Percentiles rank a stretch among this genome's conserved stretches.
phyloP scores from a whole-genome alignment of 2,329 filamentous ascomycete species.

The Trichophaea hybrida region DNA sequence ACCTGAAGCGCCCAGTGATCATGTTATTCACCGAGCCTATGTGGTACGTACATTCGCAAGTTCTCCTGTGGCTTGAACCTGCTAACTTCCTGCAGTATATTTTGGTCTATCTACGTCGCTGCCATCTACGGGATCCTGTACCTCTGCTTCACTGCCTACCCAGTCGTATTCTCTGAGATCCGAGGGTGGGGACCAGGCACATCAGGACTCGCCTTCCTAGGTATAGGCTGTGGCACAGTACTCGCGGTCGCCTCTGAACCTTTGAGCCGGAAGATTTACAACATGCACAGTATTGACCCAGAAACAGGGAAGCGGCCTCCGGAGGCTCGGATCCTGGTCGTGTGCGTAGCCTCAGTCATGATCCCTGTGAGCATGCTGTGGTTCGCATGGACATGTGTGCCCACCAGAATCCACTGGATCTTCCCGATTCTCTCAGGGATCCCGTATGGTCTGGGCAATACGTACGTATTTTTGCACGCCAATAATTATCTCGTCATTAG shows the following conservation, averaged over 20 bases:
- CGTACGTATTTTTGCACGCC: conserved; percentile 66
- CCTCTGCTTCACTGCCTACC: conserved; percentile 68
- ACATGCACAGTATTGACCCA: conserved; percentile 58
- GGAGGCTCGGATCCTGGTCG: conserved; percentile 66
- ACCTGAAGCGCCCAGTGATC: conserved; percentile 61
- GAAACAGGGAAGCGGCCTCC: conserved; percentile 55
- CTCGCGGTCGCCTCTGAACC: conserved; percentile 45
- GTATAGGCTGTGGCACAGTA: conserved; percentile 46
- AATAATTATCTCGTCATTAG: conserved; percentile 60
- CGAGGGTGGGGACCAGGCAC: conserved; percentile 65
- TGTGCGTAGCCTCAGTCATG: conserved; percentile 61
- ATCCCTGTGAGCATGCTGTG: conserved; percentile 67
- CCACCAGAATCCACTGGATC: conserved; percentile 65
- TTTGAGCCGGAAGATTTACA: conserved; percentile 61
- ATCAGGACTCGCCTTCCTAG: conserved; percentile 64
- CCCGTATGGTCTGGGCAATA: conserved; percentile 65
- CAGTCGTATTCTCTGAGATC: conserved; percentile 35
- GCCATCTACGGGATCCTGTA: conserved; percentile 78
- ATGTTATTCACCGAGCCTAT: conserved; percentile 74
- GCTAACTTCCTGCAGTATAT: conserved; percentile 40
- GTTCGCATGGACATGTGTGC: conserved; percentile 79
- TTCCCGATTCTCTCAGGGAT: conserved; percentile 63
- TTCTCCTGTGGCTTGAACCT: neutral
- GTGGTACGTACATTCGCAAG: conserved; percentile 3
- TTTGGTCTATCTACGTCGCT: conserved; percentile 57